Evolutionary conservation across 2,329 filamentous ascomycete species (phyloP).

Genomic region (Aspergillus fumigatus): DNA sequence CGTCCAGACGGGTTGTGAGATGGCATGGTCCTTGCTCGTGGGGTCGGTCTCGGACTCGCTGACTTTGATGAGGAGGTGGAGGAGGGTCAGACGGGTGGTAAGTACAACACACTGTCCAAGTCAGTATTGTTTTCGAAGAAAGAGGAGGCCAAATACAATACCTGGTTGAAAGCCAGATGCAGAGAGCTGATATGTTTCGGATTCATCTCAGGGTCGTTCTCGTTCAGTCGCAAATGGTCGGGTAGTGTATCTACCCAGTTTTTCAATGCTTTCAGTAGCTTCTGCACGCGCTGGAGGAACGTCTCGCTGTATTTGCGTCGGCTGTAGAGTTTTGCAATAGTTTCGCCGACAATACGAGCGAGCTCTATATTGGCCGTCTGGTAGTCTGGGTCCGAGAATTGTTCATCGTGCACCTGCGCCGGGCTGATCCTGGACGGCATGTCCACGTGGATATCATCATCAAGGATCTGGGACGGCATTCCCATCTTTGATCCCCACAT

Average conservation of each 20-base stretch:
- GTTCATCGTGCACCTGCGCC: constrained; percentile 28
- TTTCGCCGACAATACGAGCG: constrained; percentile 34
- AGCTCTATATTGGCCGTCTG: constrained; percentile 36
- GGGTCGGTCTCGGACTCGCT: constrained; percentile 16
- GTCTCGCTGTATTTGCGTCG: constrained; percentile 33
- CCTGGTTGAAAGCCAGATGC: constrained; percentile 37
- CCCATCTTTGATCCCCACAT: constrained; percentile 49
- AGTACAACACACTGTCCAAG: constrained; percentile 33
- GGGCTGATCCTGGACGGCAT: constrained; percentile 33
- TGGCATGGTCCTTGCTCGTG: constrained; percentile 18
- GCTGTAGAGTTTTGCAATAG: constrained; percentile 32
- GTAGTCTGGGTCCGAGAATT: constrained; percentile 35
- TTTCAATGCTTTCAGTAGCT: constrained; percentile 35
- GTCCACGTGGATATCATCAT: constrained; percentile 44
- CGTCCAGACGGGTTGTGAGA: constrained; percentile 33
- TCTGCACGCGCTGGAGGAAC: constrained; percentile 39
- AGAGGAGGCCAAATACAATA: constrained; percentile 7
- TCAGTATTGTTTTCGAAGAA: neutral
- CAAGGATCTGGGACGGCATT: constrained; percentile 46
- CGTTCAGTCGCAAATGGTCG: constrained; percentile 28
- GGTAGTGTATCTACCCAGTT: constrained; percentile 37
- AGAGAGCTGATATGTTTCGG: constrained; percentile 30
- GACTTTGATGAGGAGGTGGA: constrained; percentile 35
- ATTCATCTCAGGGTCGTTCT: constrained; percentile 30
- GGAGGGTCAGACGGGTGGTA: constrained; percentile 36